Evolutionary conservation across 371 early-diverging fungal species (phyloP).

Genomic region (Lichtheimia hyalospora): DNA sequence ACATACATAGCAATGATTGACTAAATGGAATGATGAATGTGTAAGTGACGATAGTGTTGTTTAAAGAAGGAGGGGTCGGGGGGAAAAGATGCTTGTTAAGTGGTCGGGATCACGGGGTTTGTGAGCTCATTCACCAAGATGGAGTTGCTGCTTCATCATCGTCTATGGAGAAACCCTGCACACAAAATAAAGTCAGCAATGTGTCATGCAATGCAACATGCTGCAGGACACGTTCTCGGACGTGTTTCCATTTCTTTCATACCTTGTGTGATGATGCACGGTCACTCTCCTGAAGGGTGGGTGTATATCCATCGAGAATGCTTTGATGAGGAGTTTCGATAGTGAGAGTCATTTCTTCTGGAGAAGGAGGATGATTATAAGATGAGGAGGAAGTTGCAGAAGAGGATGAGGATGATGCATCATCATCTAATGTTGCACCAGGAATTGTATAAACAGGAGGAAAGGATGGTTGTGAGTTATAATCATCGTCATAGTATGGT

Average conservation of each 20-base stretch:
- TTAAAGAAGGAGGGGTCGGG: background rate
- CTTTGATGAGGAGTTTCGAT: constrained; percentile 1
- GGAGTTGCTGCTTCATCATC: no score
- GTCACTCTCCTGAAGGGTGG: constrained; percentile 11
- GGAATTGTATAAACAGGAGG: background rate
- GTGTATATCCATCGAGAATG: constrained; percentile 28
- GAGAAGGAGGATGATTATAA: background rate
- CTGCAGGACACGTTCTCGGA: no score
- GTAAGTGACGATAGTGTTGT: background rate
- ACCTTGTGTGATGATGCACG: no score
- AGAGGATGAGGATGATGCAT: background rate
- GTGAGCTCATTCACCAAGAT: no score
- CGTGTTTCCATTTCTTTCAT: no score
- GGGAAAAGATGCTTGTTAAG: no score
- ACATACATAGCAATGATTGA: background rate
- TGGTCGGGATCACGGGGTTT: no score
- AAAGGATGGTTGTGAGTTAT: background rate
- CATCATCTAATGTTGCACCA: no score
- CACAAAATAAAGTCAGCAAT: no score
- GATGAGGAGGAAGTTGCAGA: background rate
- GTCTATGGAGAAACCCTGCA: no score
- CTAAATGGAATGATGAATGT: background rate
- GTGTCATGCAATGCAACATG: no score
- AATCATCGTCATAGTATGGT: background rate
- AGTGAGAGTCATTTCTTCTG: constrained; percentile 5